phyloP scores from a whole-genome alignment of 2,329 filamentous ascomycete species.

The Helotiales sp. region DNA sequence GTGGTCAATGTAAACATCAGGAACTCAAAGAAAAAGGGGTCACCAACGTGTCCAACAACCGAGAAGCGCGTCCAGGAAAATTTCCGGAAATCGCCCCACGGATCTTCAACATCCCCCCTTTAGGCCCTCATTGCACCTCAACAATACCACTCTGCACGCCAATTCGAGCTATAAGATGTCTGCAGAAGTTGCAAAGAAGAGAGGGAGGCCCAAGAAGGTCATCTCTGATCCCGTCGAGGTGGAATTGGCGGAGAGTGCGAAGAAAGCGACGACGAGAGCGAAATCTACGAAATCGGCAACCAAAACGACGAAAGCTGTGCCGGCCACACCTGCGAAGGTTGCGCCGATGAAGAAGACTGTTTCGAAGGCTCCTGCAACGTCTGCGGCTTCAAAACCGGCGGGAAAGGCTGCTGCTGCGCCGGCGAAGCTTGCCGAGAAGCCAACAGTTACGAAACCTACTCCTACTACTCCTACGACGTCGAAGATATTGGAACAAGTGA shows the following conservation, averaged over 20 bases:
- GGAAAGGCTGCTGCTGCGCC: neutral
- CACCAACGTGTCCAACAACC: constrained; percentile 22
- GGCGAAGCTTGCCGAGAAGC: constrained; percentile 7
- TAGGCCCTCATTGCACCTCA: neutral
- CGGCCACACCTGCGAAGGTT: constrained; percentile 23
- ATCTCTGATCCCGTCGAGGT: constrained; percentile 33
- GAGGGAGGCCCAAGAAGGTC: constrained; percentile 41
- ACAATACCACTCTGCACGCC: neutral
- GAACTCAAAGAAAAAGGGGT: neutral
- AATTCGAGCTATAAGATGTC: constrained; percentile 29
- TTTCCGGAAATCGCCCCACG: constrained; percentile 13
- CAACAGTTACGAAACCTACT: constrained; percentile 3
- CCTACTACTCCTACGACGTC: neutral
- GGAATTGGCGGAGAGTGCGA: constrained; percentile 26
- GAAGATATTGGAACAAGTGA: constrained; percentile 12
- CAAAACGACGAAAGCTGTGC: constrained; percentile 24
- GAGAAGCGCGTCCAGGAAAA: constrained; percentile 18
- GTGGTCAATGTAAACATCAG: neutral
- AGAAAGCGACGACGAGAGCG: constrained; percentile 31
- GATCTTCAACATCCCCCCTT: constrained; percentile 7
- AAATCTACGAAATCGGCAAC: constrained; percentile 36
- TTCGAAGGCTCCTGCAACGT: constrained; percentile 15
- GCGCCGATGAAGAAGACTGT: constrained; percentile 14
- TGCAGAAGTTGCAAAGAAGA: constrained; percentile 39
- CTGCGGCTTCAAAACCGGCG: neutral